Evolutionary conservation across 495 filamentous ascomycete species (phyloP), one percentile per base, ranked within the genome.

Genomic region (Talaromyces nanjingensis): DNA sequence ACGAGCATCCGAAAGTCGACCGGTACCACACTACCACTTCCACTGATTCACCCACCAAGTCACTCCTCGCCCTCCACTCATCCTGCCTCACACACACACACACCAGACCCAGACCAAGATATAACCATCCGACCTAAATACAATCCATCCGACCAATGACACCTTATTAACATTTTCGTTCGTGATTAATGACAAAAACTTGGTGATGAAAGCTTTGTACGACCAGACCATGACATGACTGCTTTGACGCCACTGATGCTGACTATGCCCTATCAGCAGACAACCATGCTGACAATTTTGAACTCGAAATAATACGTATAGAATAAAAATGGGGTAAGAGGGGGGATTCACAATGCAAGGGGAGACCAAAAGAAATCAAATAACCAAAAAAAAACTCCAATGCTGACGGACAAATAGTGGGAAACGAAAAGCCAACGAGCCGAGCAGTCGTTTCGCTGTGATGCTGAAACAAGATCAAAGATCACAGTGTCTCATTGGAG

Each of bases 281-380:
- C 45, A 49, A 49, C 45, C 45, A 49, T 49, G 45, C 45, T 49
- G 45, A 49, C 45, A 49, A 49, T 22, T 49, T 49, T 49, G 53
- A 56, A 56, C 24, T 56, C 27, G 24, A 56, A 54, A 56, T 29
- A 27, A 54, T 25, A 12, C 49, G 16, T 18, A 49, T 49, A 49
- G 45, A 49, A 56, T 27, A 56, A 27, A 20, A 56, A 29, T 56
- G 11, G 53, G n/a, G 53, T 29, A 56, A n/a, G 53, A 56, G 53
- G 8, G 53, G 53, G 53, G 53, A 56, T 56, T 56, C 53, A 29
- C 5, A 56, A 56, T 56, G 53, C 53, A 56, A 54, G 16, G 53
- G 27, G 53, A 22, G 5, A 56, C 22, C 22, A 56, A 29, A 22
- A 56, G 20, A 27, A 56, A 56, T 29, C 2, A 7, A 49, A 49